Base-by-base conservation (phyloP, 2,329 filamentous ascomycete genomes). In the Colletotrichum orbiculare region DNA sequence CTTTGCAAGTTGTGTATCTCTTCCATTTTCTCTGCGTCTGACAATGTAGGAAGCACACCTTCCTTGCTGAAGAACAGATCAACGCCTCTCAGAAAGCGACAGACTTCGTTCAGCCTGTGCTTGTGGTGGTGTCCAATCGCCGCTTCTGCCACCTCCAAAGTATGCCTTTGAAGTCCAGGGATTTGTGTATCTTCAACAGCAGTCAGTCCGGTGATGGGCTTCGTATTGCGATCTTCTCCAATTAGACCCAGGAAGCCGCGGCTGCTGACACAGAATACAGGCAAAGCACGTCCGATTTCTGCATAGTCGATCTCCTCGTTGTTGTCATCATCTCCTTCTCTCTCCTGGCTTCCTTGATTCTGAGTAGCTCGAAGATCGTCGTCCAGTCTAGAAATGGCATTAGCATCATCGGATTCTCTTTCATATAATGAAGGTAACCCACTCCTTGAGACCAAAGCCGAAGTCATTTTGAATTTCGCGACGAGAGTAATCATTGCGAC, bases 261-360 rank as follows among this genome's bases (percentile, higher is more conserved):
- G 50, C 84, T 86, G 62, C 85, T 88, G 13, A 91, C 85, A 66
- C 88, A 91, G 70, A 90, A 91, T 2, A 91, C 87, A 0, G 87
- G 84, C 0, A 91, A 77, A 0, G 77, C 79, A 8, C 73, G 73
- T 0, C 85, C 87, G 8, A 90, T 80, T 47, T 85, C 74, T 0
- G 85, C 81, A 56, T 91, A 91, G 69, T 90, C 82, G 9, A 78
- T 48, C 7, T 88, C 83, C n/a, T 81, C 0, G 2, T 52, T 25
- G 4, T 38, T 4, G 8, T 45, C 50, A 7, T 54, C 38, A 1
- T 43, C n/a, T 13, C 2, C 33, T 12, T 56, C 45, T 10, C 41
- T 12, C 45, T 56, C 17, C 39, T 49, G 25, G 25, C 25, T 25
- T 25, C 25, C 25, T 25, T 25, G 25, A 25, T 25, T 25, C 35